Conservation (phyloP, 805 yeast species). For the Scheffersomyces spartinae region DNA sequence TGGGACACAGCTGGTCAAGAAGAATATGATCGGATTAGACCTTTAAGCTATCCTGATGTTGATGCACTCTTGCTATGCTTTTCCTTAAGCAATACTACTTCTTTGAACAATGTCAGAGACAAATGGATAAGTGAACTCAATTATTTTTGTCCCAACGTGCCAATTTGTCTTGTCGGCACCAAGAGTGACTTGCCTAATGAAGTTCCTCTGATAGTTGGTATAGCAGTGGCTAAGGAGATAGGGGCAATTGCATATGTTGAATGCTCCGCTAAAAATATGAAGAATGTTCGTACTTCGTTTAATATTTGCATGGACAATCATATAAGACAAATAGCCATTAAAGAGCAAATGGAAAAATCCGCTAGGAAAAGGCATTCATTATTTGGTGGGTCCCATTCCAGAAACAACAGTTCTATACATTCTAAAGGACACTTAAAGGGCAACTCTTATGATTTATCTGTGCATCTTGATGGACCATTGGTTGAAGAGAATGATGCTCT, state of each 20-base stretch:
- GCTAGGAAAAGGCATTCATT: constrained; percentile 11
- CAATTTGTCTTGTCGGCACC: constrained; percentile 72
- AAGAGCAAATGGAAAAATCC: constrained; percentile 25
- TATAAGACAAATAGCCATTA: constrained; percentile 23
- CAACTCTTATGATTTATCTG: constrained; percentile 23
- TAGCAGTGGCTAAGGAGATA: constrained; percentile 41
- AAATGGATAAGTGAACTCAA: constrained; percentile 82
- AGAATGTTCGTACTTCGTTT: constrained; percentile 59
- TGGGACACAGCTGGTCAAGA: constrained; percentile 94
- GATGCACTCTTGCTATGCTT: constrained; percentile 70
- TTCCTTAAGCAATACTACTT: constrained; percentile 47
- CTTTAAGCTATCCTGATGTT: constrained; percentile 69
- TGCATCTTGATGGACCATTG: constrained; percentile 28
- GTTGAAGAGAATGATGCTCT: constrained; percentile 23
- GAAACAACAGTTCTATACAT: constrained; percentile 11
- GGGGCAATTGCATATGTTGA: constrained; percentile 66
- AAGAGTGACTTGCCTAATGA: constrained; percentile 47
- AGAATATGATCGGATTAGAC: constrained; percentile 71
- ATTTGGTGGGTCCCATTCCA: constrained; percentile 9
- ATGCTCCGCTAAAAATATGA: constrained; percentile 66
- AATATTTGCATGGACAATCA: constrained; percentile 42
- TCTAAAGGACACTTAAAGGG: constrained; percentile 25
- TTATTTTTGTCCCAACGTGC: constrained; percentile 74
- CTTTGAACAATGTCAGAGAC: constrained; percentile 64
- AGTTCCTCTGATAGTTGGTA: constrained; percentile 14